Conservation (phyloP, 306 rosid species). For the Quercus mongolica region DNA sequence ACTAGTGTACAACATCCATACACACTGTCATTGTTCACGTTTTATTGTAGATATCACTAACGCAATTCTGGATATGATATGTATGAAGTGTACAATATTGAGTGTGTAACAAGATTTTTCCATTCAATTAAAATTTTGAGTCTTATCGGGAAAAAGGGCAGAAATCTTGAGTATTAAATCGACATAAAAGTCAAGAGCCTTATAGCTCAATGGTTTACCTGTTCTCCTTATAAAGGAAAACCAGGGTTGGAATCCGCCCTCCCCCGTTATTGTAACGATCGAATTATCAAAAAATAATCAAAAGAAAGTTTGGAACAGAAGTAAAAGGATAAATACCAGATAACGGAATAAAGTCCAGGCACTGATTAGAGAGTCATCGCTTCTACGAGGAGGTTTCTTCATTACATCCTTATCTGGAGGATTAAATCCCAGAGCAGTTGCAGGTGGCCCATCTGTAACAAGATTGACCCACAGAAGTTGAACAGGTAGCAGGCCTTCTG, state of each 20-base stretch:
- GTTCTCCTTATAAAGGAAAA: too few species aligned
- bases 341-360: constrained; percentile 94
- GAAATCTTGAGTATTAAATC: constrained; percentile 2
- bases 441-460: constrained; percentile 98
- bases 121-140: not conserved
- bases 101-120: too few species aligned
- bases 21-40: too few species aligned
- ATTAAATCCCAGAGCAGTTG: constrained; percentile 94
- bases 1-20: too few species aligned
- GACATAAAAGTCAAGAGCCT: not conserved
- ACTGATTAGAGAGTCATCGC: constrained; percentile 72
- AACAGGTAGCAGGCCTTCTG: constrained; percentile 96
- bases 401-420: constrained; percentile 89
- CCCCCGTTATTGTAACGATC: too few species aligned
- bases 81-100: too few species aligned
- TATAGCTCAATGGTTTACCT: too few species aligned
- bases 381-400: constrained; percentile 88
- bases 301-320: not conserved
- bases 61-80: too few species aligned
- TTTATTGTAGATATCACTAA: too few species aligned
- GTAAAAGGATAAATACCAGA: constrained; percentile 45
- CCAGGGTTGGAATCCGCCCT: too few species aligned
- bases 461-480: constrained; percentile 99
- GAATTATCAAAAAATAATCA: too few species aligned
- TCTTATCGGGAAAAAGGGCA: not conserved